Conservation (phyloP, 306 rosid genomes). For the Vicia villosa region DNA sequence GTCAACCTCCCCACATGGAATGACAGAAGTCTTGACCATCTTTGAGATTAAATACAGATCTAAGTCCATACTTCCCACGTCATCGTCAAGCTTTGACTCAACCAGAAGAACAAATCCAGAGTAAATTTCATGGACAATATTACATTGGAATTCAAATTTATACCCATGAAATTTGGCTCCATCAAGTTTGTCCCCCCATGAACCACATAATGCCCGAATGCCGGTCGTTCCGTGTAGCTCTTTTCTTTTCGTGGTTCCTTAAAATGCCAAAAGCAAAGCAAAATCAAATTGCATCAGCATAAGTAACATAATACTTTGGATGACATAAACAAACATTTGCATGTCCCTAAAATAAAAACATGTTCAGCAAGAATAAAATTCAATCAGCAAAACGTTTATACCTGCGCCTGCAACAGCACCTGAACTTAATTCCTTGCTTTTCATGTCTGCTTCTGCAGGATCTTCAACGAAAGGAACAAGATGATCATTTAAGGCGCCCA, state of each 20-base stretch:
- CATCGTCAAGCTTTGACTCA: conserved; percentile 78
- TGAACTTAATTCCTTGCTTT: conserved; percentile 54
- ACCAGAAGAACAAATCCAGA: conserved; percentile 75
- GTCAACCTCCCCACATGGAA: conserved; percentile 68
- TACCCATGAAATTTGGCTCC: conserved; percentile 69
- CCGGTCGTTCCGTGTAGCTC: conserved; percentile 79
- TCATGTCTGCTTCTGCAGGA: conserved; percentile 44
- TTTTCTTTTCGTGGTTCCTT: conserved; percentile 91
- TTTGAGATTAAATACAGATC: conserved; percentile 71
- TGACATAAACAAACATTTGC: conserved; percentile 8
- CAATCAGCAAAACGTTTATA: conserved; percentile 34
- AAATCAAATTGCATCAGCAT: conserved; percentile 30
- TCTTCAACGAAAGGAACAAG: conserved; percentile 62
- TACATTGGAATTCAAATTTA: conserved; percentile 71
- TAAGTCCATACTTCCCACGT: conserved; percentile 73
- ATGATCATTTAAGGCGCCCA: conserved; percentile 82
- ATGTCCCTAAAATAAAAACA: conserved; percentile 2
- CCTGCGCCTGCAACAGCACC: conserved; percentile 88
- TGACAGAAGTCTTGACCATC: conserved; percentile 68
- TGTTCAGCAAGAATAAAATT: not conserved
- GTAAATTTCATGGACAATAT: conserved; percentile 54
- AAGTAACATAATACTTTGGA: conserved; percentile 19
- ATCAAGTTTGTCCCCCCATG: conserved; percentile 63
- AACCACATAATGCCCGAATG: conserved; percentile 62
- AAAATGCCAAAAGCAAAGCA: conserved; percentile 43